Evolutionary conservation across 1,284 basidiomycete species (phyloP), one percentile per base, ranked within the genome.

Genomic region (Rhodotorula sp.): DNA sequence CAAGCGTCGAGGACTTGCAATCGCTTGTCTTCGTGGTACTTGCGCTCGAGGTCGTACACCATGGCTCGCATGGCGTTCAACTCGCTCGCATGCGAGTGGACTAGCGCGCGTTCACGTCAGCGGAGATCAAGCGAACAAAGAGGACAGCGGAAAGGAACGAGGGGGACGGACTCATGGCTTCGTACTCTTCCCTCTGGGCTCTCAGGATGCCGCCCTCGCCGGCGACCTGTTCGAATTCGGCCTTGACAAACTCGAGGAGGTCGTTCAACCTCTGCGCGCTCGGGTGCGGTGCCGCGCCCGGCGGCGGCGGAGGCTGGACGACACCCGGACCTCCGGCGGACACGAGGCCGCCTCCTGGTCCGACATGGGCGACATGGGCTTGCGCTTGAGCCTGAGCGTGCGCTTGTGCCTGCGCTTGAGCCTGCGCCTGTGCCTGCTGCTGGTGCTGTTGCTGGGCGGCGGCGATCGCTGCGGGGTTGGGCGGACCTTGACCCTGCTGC

Each of bases 111-210:
- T 7, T 29, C 18, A 42, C 17, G 51, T 69, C 37, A 59, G 42
- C 45, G 29, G n/a, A 24, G 55, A 24, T 42, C 37, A 12, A 42
- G 48, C 48, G 18, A 56, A 58, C 44, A 37, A 18, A 33, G 22
- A 12, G 22, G 6, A 58, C 6, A 37, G n/a, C 22, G 7, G 18
- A 48, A 15, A 22, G 30, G 51, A n/a, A n/a, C n/a, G n/a, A n/a
- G n/a, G n/a, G 8, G 51, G 18, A 62, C 68, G 62, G 61, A 72
- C 75, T 68, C 60, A 94, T 92, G 24, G 85, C 84, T 81, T 97
- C 94, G 80, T 89, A 91, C 72, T 97, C 94, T 78, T 96, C 94
- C 67, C 91, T 84, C 82, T 95, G 91, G 48, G 82, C 84, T 73
- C 91, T 87, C 78, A 91, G 84, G 42, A 86, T 79, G 29, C 82